Conservation (phyloP, 176 grass and related monocot genomes). For the Musa acuminata region DNA sequence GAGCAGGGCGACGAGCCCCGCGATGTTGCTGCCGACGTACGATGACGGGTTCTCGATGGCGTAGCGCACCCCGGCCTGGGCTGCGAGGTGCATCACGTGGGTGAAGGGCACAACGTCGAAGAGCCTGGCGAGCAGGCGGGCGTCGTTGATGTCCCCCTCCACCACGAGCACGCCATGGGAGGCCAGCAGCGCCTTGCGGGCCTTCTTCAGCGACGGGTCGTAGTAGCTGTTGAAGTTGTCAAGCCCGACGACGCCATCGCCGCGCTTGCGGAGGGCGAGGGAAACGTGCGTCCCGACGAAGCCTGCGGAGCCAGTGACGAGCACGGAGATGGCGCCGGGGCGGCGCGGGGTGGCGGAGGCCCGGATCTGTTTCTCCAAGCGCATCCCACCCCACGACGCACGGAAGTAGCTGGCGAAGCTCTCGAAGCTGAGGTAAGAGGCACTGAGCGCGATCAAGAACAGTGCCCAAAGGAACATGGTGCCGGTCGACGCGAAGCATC, state of each 20-base stretch:
- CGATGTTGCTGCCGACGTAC: background rate
- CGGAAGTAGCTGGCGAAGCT: too few species aligned
- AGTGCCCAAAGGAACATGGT: too few species aligned
- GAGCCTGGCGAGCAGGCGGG: background rate
- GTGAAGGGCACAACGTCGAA: conserved; percentile 1
- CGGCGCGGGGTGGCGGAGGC: background rate
- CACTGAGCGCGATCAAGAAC: too few species aligned
- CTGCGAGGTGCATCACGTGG: background rate
- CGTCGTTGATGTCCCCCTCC: background rate
- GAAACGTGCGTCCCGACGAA: background rate
- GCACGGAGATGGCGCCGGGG: background rate
- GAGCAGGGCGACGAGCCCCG: background rate
- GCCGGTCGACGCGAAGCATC: too few species aligned
- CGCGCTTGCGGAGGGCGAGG: background rate
- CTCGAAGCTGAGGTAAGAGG: too few species aligned
- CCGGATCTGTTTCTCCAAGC: background rate
- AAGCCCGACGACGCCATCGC: background rate
- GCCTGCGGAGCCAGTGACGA: background rate
- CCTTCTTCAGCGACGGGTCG: background rate
- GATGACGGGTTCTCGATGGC: background rate
- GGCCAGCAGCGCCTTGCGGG: background rate
- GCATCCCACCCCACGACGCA: too few species aligned
- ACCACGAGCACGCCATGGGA: background rate
- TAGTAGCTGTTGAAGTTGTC: background rate
- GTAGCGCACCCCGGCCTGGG: background rate